phyloP scores from a whole-genome alignment of 2,329 filamentous ascomycete species.

The Celoporthe dispersa region DNA sequence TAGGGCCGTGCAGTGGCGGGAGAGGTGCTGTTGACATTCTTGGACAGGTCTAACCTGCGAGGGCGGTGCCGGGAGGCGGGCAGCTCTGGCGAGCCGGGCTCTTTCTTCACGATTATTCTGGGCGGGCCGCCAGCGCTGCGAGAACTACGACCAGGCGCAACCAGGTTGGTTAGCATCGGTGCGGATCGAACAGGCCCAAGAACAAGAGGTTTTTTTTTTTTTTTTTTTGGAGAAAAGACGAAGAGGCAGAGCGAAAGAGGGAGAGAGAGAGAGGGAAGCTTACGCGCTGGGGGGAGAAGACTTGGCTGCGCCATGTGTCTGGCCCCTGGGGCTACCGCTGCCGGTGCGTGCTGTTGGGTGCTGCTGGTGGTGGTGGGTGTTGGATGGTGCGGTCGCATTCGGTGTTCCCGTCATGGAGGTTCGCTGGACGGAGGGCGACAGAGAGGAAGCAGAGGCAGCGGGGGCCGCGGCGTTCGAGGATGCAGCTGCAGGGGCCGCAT shows the following conservation, averaged over 20 bases:
- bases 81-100: constrained; percentile 65
- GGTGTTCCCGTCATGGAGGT: constrained; percentile 47
- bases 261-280: constrained; percentile 39
- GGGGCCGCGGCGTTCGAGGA: constrained; percentile 40
- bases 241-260: constrained; percentile 16
- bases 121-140: constrained; percentile 62
- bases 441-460: constrained; percentile 37
- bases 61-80: constrained; percentile 75
- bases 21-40: constrained; percentile 55
- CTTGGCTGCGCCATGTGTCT: constrained; percentile 48
- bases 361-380: constrained; percentile 12
- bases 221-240: too few relatives aligned
- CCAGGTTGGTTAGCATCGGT: constrained; percentile 23
- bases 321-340: constrained; percentile 58
- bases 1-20: constrained; percentile 71
- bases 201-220: too few relatives aligned
- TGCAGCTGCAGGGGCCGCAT: constrained; percentile 46
- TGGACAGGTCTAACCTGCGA: constrained; percentile 77
- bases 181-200: constrained; percentile 6
- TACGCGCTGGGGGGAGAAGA: constrained; percentile 65
- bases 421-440: constrained; percentile 52
- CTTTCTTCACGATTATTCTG: constrained; percentile 95
- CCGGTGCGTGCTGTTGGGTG: constrained; percentile 45
- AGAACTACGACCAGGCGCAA: constrained; percentile 42
- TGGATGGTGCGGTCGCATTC: constrained; percentile 42